Base-by-base conservation (phyloP, 306 rosid genomes). In the Dalbergia cochinchinensis region DNA sequence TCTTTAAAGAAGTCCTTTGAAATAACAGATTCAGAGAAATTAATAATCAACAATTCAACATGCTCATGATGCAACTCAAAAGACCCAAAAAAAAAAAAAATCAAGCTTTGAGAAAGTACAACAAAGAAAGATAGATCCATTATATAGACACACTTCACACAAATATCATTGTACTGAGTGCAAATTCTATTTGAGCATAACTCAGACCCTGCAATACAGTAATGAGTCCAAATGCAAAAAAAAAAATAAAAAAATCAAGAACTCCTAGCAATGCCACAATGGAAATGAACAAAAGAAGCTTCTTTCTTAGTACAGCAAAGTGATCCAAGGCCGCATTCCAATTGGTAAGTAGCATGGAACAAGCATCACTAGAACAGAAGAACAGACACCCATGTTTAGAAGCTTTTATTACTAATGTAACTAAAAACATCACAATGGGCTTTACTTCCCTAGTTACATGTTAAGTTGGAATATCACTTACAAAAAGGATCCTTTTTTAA, bases 181-280 rank as follows among this genome's bases (percentile, higher is more conserved):
- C 50, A 41, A 19, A 41, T 53, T 48, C 11, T 10, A 11, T 14
- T 39, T 11, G 39, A 66, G 67, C 65, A 66, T 57, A 18, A 50
- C 20, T 64, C 19, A 5, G 37, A 71, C 44, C 31, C 34, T 19
- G 41, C 64, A 66, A 74, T 45, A 67, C n/a, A 59, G 33, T 35
- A 14, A 22, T 60, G 5, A 48, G 41, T 53, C 63, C 33, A 79
- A 12, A 59, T 1, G 1, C 42, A 37, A 60, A 48, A 41, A 59
- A 58, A 22, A 20, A 26, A n/a, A n/a, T n/a, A 42, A 35, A 5
- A 14, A 42, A 55, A 78, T n/a, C n/a, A 14, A 19, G 64, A 68
- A 79, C 9, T 18, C 62, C 15, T 8, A 74, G 10, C 65, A 80
- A 68, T 78, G 62, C 80, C 58, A 73, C 63, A 6, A 64, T 1